Conservation (phyloP, 176 grass and related monocot species). For the Ensete glaucum region DNA sequence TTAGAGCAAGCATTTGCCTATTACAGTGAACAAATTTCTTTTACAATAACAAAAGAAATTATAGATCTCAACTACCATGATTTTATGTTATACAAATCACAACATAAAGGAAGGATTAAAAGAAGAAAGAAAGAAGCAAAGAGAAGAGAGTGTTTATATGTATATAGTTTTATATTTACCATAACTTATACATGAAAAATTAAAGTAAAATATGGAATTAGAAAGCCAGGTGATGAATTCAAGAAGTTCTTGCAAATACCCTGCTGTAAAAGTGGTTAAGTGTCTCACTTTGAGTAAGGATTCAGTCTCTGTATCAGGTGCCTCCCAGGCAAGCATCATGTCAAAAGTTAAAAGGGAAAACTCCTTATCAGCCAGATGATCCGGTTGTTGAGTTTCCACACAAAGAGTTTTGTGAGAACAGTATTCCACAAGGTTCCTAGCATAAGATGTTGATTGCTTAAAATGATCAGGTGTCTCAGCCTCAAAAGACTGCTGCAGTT, state of each 20-base stretch:
- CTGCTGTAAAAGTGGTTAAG: not conserved
- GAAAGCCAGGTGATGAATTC: not conserved
- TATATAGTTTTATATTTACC: too few species aligned
- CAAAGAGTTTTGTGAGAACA: slow-evolving; percentile 69
- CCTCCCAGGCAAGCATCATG: slow-evolving; percentile 97
- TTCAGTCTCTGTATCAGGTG: slow-evolving; percentile 52
- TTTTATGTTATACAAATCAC: not conserved
- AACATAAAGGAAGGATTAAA: not conserved
- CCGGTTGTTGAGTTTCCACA: slow-evolving; percentile 39
- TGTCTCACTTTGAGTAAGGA: slow-evolving; percentile 47
- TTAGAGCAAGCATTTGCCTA: slow-evolving; percentile 37
- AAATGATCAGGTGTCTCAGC: slow-evolving; percentile 36
- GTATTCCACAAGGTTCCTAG: slow-evolving; percentile 67
- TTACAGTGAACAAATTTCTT: not conserved
- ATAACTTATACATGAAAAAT: not conserved
- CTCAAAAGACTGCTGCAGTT: slow-evolving; percentile 51
- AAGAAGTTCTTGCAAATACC: not conserved
- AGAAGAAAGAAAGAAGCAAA: not conserved
- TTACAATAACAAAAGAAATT: not conserved
- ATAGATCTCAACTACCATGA: not conserved
- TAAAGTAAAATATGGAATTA: not conserved
- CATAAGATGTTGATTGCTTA: slow-evolving; percentile 35
- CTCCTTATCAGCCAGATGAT: slow-evolving; percentile 56
- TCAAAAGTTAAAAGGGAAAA: slow-evolving; percentile 70
- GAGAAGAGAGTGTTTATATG: not conserved